Base-by-base conservation (phyloP, 2,329 filamentous ascomycete genomes). In the Xylaria sp. region DNA sequence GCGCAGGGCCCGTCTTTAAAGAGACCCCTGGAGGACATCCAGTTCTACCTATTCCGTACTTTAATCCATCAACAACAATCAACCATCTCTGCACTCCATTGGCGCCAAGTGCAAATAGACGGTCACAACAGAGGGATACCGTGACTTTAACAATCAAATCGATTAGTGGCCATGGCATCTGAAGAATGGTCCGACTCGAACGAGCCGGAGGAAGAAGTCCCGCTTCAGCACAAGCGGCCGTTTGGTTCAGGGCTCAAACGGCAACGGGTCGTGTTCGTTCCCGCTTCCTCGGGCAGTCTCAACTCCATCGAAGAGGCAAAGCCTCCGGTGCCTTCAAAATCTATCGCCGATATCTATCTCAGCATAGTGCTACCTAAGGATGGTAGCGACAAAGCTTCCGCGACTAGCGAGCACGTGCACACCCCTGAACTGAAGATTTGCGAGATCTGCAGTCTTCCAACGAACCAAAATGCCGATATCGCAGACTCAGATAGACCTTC, bases 271-370 rank as follows among this genome's bases (percentile, higher is more conserved):
- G 75, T 80, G 54, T 86, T 87, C 64, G 82, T 87, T n/a, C 79
- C 76, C 19, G 83, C 82, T 6, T 75, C 78, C 23, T 75, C 76
- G 30, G 72, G 73, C 1, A 72, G 75, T 9, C 59, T 70, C 11
- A 70, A 67, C 7, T 66, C 71, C 1, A 70, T 69, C 11, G 62
- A 65, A 50, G 58, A 67, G 23, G 58, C 34, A 13, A 54, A 65
- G 1, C 48, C 71, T 7, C 60, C 66, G 11, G 71, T 71, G 34
- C 62, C 66, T 23, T 66, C 70, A 13, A 66, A 61, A 5, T 73
- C 74, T 5, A 71, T 83, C 39, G 79, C 83, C 1, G 84, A 90
- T 58, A 74, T 84, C 51, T 91, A 91, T 66, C 79, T 90, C 30
- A 83, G 80, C 61, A 80, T 91, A 60, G 88, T 91, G 18, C 75